These are phyloP conservation scores for Pouteria campechiana DNA, from an alignment of 179 eudicot species.

Conservation along the genomic window DNA sequence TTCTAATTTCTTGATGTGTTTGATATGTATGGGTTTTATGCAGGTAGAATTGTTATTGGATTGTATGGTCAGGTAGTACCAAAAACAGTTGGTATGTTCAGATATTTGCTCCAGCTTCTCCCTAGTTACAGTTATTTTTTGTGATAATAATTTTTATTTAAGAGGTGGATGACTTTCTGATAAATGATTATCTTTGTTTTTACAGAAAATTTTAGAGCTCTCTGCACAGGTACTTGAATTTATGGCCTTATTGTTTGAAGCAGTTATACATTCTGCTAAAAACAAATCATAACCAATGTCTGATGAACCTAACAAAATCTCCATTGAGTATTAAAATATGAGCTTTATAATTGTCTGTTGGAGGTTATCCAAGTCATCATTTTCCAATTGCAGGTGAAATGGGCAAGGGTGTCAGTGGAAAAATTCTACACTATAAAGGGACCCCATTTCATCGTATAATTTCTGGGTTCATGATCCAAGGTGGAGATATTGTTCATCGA, in stretches of 20 bases:
- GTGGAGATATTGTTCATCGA: conserved; percentile 76
- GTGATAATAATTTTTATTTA: not conserved
- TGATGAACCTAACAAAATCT: too few species aligned
- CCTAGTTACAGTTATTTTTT: not conserved
- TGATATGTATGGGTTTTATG: conserved; percentile 8
- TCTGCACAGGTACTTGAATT: conserved; percentile 62
- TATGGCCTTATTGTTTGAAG: conserved; percentile 1
- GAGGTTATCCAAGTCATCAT: too few species aligned
- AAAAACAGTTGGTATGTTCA: conserved; percentile 58
- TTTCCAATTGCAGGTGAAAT: conserved; percentile 58
- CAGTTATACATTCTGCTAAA: not conserved
- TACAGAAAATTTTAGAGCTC: conserved; percentile 94
- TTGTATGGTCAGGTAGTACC: conserved; percentile 75
- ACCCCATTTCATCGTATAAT: conserved; percentile 94
- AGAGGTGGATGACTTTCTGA: too few species aligned
- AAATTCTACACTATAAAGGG: conserved; percentile 73
- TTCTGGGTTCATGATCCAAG: conserved; percentile 98
- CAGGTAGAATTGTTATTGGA: conserved; percentile 91
- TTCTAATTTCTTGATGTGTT: too few species aligned
- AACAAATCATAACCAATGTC: too few species aligned
- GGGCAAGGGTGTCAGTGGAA: conserved; percentile 57
- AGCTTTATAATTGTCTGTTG: not conserved
- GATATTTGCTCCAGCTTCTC: not conserved
- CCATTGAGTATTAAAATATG: not conserved
- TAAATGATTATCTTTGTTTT: too few species aligned